Base-by-base conservation (phyloP, 75 land plant species). In the Cryptomeria japonica region DNA sequence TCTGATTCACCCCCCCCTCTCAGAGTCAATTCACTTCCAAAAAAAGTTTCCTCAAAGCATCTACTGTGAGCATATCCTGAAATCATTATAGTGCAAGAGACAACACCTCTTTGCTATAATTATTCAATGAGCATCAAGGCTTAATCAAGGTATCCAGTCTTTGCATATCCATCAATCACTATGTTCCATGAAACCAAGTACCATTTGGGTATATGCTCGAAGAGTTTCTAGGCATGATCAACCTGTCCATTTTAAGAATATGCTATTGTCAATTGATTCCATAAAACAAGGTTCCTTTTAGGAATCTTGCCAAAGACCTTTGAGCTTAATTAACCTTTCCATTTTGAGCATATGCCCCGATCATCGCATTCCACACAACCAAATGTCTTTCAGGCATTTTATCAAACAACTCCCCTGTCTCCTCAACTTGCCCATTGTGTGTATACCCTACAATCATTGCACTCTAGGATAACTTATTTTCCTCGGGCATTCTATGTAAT, bases 321-420 rank as follows among this genome's bases (percentile, higher is more conserved):
- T 84, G 68, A 36, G 90, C 93, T 53, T 89, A 80, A 16, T 55
- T 87, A 75, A 90, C 12, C 87, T 90, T 76, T n/a, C 89, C 88
- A 84, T 92, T 89, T 77, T 87, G 82, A 14, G 86, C 84, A 36
- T 56, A 89, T 25, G 90, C 93, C 16, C 88, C 88, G 38, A 90
- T 77, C n/a, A 92, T 38, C 0, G 93, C 88, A 70, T 92, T 92
- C 93, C 93, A 92, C 2, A 55, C 15, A 34, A 84, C 85, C 51
- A 84, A 6, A 44, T 84, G 56, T 49, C 56, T n/a, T 47, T 84
- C 34, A 47, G 34, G 85, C 85, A 84, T 84, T 47, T 84, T 86
- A n/a, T 70, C 87, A 86, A 86, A 86, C 37, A 86, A 19, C 36
- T 64, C 31, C 14, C 13, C 36, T 73, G 87, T 82, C 80, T 72